Evolutionary conservation across 73 alveolate species (phyloP).

Genomic region (Paramecium octaurelia): DNA sequence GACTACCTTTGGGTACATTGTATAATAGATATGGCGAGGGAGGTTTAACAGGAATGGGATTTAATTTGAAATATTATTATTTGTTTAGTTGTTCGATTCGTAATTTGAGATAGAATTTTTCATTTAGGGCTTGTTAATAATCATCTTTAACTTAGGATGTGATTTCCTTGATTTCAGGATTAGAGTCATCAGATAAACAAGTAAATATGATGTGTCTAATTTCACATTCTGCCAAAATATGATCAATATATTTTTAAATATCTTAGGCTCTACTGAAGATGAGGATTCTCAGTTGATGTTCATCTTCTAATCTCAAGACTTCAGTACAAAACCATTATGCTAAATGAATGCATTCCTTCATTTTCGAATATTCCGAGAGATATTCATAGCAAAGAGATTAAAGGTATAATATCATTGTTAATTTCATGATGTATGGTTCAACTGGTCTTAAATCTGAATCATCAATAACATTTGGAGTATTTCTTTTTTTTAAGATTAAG

Average conservation of each 20-base stretch:
- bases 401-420: background rate
- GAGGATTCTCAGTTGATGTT: background rate
- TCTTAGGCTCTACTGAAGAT: background rate
- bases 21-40: background rate
- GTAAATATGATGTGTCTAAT: background rate
- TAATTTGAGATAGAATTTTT: background rate
- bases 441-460: background rate
- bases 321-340: constrained; percentile 19
- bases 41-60: background rate
- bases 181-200: background rate
- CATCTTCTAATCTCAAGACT: constrained; percentile 22
- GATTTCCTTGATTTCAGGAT: background rate
- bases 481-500: background rate
- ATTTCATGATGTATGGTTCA: background rate
- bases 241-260: background rate
- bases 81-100: background rate
- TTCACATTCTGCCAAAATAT: background rate
- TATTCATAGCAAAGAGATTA: constrained; percentile 17
- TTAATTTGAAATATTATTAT: background rate
- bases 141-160: background rate
- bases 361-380: background rate
- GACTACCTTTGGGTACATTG: background rate
- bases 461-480: constrained; percentile 1
- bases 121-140: background rate
- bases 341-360: constrained; percentile 22